Evolutionary conservation across 805 yeast genomes (phyloP).

Genomic region (Cyberlindnera maritima): DNA sequence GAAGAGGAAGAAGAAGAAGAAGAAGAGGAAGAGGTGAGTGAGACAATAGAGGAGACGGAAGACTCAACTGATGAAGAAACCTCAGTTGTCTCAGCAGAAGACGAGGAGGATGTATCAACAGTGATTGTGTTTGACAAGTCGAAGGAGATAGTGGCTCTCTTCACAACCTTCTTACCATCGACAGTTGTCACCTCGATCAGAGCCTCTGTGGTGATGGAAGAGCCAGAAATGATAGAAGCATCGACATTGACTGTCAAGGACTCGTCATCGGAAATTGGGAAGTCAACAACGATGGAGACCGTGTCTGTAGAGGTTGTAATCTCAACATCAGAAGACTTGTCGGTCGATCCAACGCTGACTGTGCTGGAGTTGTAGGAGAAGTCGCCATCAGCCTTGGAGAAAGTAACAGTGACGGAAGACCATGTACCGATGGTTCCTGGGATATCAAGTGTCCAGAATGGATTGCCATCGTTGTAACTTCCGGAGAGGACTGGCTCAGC

Average conservation of each 20-base stretch:
- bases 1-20: too few species aligned
- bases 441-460: conserved; percentile 4
- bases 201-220: conserved; percentile 13
- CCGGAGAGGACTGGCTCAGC: neutral
- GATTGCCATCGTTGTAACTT: conserved; percentile 18
- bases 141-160: conserved; percentile 15
- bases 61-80: neutral
- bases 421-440: conserved; percentile 1
- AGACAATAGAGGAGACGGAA: neutral
- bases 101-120: conserved; percentile 1
- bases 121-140: conserved; percentile 6
- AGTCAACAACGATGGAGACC: neutral
- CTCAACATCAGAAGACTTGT: neutral
- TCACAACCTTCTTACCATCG: conserved; percentile 9
- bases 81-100: too few species aligned
- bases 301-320: neutral
- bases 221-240: conserved; percentile 12
- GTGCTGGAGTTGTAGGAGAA: conserved; percentile 1
- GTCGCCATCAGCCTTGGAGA: neutral
- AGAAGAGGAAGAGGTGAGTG: too few species aligned
- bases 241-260: conserved; percentile 4
- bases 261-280: neutral
- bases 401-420: neutral
- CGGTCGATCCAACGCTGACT: neutral
- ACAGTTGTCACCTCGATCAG: conserved; percentile 7